Evolutionary conservation across 495 filamentous ascomycete species (phyloP), one percentile per base, ranked within the genome.

Genomic region (Neurospora pannonica): DNA sequence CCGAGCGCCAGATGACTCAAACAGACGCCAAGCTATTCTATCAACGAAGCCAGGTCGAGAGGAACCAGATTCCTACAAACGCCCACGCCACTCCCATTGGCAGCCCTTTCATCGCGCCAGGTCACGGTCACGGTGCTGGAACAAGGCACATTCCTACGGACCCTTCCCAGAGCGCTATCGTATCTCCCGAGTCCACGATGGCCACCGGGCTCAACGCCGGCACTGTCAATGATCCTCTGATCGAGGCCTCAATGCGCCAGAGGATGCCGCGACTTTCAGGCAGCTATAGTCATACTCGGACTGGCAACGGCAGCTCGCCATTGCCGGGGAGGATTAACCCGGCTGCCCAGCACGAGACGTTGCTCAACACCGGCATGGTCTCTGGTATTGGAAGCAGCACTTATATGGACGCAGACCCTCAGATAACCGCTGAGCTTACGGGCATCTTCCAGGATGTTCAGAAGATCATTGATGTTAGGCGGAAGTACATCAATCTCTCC

Each of bases 11-110:
- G 75, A 90, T 95, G 87, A 94, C 90, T 75, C 93, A 98, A 82
- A 88, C 92, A 28, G 95, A 99, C 78, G 93, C 95, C 42, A 98
- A 96, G 81, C 87, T 97, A 38, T 95, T 98, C 85, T 99, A 97
- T 82, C 96, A 97, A 79, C 88, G 94, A 74, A 94, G 93, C 82
- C 92, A 94, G 82, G 83, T 90, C 28, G 89, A 91, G 46, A 81
- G 54, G 76, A 83, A 82, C 82, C 76, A 87, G 80, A 77, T 87
- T 83, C 78, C 83, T 79, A 74, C 87, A 84, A 75, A 84, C 82
- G 75, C 84, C 74, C 84, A 87, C 76, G 74, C 74, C 43, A 83
- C 86, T 11, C 82, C 84, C 39, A 82, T 84, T 74, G 83, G 83
- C 38, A 89, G 88, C 79, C 87, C 90, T 37, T 70, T 89, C 72